Evolutionary conservation across 148 eudicot species (phyloP), one percentile per base, ranked within the genome.

Genomic region (Beta vulgaris): DNA sequence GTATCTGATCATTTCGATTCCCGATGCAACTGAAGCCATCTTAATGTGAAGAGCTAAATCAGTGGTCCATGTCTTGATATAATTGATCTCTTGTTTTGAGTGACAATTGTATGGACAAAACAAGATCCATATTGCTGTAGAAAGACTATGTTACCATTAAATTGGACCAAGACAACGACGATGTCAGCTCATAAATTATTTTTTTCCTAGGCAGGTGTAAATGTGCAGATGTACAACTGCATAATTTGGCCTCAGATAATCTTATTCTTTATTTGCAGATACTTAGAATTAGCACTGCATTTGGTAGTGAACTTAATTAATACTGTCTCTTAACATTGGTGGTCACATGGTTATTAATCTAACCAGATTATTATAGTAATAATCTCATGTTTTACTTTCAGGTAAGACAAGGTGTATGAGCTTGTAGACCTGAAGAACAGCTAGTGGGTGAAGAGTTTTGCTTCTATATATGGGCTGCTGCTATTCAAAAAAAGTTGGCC

Each of bases 401-500:
- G n/a, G 53, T 15, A 16, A 23, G n/a, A 15, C 9, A 37, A 70
- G 35, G 58, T 35, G 78, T 73, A 72, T 73, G 82, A 76, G 37
- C 83, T 29, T 68, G 68, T 16, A 9, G 73, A 46, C 15, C 19
- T 0, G 4, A 58, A 73, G 68, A 37, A 80, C 25, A 15, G 75
- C 12, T 46, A 32, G 44, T 44, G 60, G 59, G 67, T 76, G 53
- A 59, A 75, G 46, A 37, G 51, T 57, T 73, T 79, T n/a, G 51
- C 40, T 68, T 40, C 29, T 73, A 90, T 92, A 67, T 69, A 76
- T 76, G 98, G 98, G 98, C 77, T 91, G 98, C 84, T 78, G 82
- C 74, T 64, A 53, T 80, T 91, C 97, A 28, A 94, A 87, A 85
- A 78, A 72, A 70, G 62, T 72, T 40, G 77, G 63, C 55, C 83